Evolutionary conservation across 2,329 filamentous ascomycete genomes (phyloP), one percentile per base, ranked within the genome.

Genomic region (Alternaria viburni): DNA sequence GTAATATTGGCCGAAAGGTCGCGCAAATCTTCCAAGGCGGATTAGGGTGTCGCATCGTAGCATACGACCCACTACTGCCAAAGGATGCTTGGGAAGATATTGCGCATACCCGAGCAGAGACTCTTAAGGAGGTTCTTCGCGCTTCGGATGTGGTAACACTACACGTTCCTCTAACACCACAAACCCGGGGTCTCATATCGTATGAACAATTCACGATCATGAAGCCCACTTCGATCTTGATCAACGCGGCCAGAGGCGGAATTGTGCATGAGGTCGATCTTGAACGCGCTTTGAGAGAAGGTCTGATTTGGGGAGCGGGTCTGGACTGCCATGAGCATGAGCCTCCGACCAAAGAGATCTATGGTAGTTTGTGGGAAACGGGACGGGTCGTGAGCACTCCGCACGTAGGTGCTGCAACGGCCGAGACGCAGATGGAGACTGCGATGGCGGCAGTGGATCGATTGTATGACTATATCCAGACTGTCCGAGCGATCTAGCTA

Each of bases 261-360:
- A 80, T 85, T 12, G 79, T 86, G 15, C 80, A 86, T 56, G 84
- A 86, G 70, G 70, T 71, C 2, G 84, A 83, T 11, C 69, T 86
- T n/a, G 76, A 81, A 12, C 71, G 68, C 13, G 83, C 82, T 5
- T 68, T 86, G 57, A 77, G 75, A 28, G 74, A 81, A n/a, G 74
- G 75, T 5, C 69, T 73, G 55, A 82, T 85, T 45, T 79, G 79
- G 13, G 83, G 84, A 1, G 83, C 82, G 3, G 84, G 82, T 19
- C 79, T 82, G 2, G 84, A 86, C 73, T 84, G 85, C n/a, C 83
- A 84, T 56, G 76, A 77, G 44, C 72, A 76, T 17, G 84, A 86
- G 62, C 84, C 84, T 17, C 81, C 80, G 9, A 81, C 78, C 0
- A 77, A 75, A 32, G 72, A 69, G 44, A 79, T 75, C 8, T 81